A percentile compares a stretch with the other conserved stretches of the same genome.
These are phyloP conservation scores for Diospyros kaki DNA, from an alignment of 148 eudicot genomes.

Conservation along the genomic window DNA sequence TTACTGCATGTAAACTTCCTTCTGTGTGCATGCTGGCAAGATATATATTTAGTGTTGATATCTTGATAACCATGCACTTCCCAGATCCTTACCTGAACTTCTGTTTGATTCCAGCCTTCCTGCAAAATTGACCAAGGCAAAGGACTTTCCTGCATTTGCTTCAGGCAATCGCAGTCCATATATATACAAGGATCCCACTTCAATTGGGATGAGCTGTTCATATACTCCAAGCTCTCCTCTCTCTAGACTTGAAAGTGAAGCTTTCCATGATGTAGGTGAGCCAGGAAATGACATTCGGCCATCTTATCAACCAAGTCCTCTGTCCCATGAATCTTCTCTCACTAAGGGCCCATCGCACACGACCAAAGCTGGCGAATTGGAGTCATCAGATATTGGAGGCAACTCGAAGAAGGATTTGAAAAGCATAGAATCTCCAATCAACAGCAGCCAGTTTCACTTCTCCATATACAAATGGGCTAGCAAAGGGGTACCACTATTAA, in stretches of 20 bases:
- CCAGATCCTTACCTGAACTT: background rate
- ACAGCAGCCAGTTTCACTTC: constrained; percentile 60
- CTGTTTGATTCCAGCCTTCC: constrained; percentile 49
- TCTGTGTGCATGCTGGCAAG: background rate
- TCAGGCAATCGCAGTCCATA: constrained; percentile 28
- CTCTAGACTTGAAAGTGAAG: constrained; percentile 46
- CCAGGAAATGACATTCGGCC: constrained; percentile 10
- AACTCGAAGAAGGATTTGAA: constrained; percentile 17
- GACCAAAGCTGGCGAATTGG: constrained; percentile 22
- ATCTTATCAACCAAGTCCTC: constrained; percentile 36
- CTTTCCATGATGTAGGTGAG: constrained; percentile 21
- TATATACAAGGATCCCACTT: constrained; percentile 18
- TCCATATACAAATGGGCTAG: constrained; percentile 90
- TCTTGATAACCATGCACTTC: background rate
- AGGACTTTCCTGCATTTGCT: constrained; percentile 33
- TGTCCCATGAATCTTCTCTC: constrained; percentile 35
- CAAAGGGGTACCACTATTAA: constrained; percentile 49
- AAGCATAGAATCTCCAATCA: constrained; percentile 24
- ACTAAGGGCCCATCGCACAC: constrained; percentile 15
- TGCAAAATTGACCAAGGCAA: constrained; percentile 37
- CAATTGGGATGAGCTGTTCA: constrained; percentile 17
- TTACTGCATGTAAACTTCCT: background rate
- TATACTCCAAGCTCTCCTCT: constrained; percentile 29
- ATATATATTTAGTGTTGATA: background rate
- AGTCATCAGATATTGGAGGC: constrained; percentile 13